Evolutionary conservation across 768 basidiomycete species (phyloP), one percentile per base, ranked within the genome.

Genomic region (Pleurotus tuber-regium): DNA sequence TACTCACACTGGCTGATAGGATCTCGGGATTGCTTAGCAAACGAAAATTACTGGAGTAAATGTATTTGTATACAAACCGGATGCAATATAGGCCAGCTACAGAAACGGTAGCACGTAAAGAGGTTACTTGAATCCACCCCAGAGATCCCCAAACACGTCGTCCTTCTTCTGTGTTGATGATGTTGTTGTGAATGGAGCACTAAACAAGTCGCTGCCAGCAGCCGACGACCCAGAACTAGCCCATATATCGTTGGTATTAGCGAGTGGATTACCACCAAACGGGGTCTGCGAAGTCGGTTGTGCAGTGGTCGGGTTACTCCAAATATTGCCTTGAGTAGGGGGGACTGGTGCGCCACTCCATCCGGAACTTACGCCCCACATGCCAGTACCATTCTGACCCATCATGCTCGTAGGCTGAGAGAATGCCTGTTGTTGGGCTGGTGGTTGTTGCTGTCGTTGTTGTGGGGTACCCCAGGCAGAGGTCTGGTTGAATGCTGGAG

Each of bases 81-180:
- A 11, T 14, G 23, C 26, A 21, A 24, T 16, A 38, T 24, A 50
- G 24, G 21, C 9, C 21, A 25, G 36, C 21, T 38, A 38, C 35
- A n/a, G n/a, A n/a, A n/a, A n/a, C n/a, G n/a, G 10, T 19, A 4
- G 35, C 4, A n/a, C 11, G 30, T 43, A 29, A 31, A 25, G n/a
- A 24, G 33, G 30, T 61, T 74, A 91, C 74, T 90, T 90, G 66
- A 89, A 89, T 31, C 84, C 81, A 43, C 88, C 87, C 90, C 90
- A 92, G 43, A 92, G 66, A 66, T 92, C 88, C 5, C 86, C 88
- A 61, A 92, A 92, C 5, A 73, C 83, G 59, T 92, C 89, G 55
- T 90, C 89, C 67, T 78, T 86, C 72, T 87, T 85, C 54, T 69
- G 63, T 9, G 46, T 63, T n/a, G 69, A 18, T 1, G 71, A 55